Conservation (phyloP, 768 basidiomycete genomes). For the Lyophyllum shimeji region DNA sequence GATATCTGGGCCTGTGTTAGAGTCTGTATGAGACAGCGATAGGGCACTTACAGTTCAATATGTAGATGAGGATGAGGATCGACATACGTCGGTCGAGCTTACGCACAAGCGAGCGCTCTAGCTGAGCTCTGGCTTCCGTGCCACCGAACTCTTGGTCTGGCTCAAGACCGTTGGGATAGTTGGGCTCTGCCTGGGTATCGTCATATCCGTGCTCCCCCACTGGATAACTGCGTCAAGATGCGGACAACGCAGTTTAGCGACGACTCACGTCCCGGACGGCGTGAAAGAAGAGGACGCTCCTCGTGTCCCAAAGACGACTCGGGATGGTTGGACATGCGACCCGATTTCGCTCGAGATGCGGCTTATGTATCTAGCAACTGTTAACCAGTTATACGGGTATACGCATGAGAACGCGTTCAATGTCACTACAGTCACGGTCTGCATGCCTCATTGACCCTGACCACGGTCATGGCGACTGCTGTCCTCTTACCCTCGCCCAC, state of each 20-base stretch:
- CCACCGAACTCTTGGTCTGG: slow-evolving; percentile 43
- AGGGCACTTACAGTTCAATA: slow-evolving; percentile 44
- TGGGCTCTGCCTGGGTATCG: not conserved
- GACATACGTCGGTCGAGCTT: slow-evolving; percentile 61
- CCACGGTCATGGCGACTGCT: slow-evolving; percentile 37
- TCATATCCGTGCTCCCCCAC: not conserved
- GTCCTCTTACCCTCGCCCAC: slow-evolving; percentile 43
- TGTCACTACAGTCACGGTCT: not conserved
- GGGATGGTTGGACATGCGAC: slow-evolving; percentile 2
- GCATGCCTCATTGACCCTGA: not conserved
- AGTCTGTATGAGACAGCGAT: not conserved
- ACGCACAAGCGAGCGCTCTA: slow-evolving; percentile 53
- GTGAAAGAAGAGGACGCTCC: slow-evolving; percentile 14
- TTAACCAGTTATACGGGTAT: too few relatives aligned
- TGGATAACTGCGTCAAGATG: not conserved
- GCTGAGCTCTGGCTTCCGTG: slow-evolving; percentile 37
- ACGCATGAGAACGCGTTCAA: not conserved
- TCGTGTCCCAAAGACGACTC: slow-evolving; percentile 1
- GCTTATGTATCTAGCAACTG: too few relatives aligned
- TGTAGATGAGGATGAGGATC: slow-evolving; percentile 51
- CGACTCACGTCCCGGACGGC: not conserved
- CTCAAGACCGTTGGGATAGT: not conserved
- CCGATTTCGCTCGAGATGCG: too few relatives aligned
- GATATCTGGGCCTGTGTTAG: slow-evolving; percentile 38
- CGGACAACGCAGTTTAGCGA: not conserved